These are phyloP conservation scores for Calvatia gigantea DNA, from an alignment of 768 basidiomycete genomes.

Conservation along the genomic window DNA sequence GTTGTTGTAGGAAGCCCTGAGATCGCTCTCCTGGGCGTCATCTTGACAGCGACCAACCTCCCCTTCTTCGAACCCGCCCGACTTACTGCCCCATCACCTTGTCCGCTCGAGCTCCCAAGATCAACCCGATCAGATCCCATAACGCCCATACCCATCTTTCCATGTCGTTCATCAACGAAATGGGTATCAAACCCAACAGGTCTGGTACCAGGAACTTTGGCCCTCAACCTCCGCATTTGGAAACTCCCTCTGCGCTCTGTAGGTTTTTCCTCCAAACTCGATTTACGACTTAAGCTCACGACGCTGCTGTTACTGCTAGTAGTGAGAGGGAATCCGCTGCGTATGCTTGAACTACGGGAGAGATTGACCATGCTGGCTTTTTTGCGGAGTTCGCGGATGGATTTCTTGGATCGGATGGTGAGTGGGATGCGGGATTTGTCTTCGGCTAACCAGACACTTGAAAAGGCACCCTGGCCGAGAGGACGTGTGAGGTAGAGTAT, in stretches of 20 bases:
- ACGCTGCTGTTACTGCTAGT: slow-evolving; percentile 9
- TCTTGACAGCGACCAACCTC: slow-evolving; percentile 45
- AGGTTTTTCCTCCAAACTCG: slow-evolving; percentile 9
- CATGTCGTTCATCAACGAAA: slow-evolving; percentile 27
- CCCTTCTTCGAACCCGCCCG: slow-evolving; percentile 13
- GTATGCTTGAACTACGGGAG: slow-evolving; percentile 24
- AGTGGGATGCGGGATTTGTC: slow-evolving; percentile 45
- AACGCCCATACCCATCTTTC: slow-evolving; percentile 22
- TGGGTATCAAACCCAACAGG: slow-evolving; percentile 13
- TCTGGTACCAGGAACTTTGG: slow-evolving; percentile 24
- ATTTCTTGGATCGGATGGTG: slow-evolving; percentile 36
- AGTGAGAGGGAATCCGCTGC: slow-evolving; percentile 6
- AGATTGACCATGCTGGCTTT: slow-evolving; percentile 20
- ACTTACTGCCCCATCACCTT: not conserved
- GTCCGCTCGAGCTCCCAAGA: not conserved
- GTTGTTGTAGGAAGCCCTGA: slow-evolving; percentile 14
- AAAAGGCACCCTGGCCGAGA: slow-evolving; percentile 74
- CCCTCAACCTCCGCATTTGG: slow-evolving; percentile 22
- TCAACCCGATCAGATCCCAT: not conserved
- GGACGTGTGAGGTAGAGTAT: slow-evolving; percentile 44
- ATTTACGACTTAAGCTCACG: slow-evolving; percentile 7
- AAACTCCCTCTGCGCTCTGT: slow-evolving; percentile 7
- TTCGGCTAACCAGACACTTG: slow-evolving; percentile 70
- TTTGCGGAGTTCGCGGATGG: slow-evolving; percentile 35
- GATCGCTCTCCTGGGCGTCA: slow-evolving; percentile 34